These are phyloP conservation scores for Podila horticola DNA, from an alignment of 192 early-diverging fungal genomes.

Conservation along the genomic window DNA sequence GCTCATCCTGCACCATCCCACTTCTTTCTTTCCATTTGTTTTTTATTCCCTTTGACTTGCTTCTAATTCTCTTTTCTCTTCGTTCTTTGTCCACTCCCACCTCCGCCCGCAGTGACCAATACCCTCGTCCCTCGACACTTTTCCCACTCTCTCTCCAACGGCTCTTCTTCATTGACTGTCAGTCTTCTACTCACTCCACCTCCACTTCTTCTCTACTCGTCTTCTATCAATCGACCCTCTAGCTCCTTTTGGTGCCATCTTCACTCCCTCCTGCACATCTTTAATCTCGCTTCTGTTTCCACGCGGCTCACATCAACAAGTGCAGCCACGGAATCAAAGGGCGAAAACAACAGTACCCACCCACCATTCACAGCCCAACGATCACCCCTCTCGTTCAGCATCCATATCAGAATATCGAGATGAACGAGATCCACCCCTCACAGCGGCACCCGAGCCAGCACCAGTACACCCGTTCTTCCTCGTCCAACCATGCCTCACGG, in stretches of 20 bases:
- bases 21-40: neutral
- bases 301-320: too few relatives aligned
- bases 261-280: neutral
- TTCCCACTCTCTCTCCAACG: neutral
- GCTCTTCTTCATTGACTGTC: too few relatives aligned
- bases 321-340: too few relatives aligned
- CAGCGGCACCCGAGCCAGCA: slow-evolving; percentile 11
- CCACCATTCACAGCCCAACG: slow-evolving; percentile 30
- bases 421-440: slow-evolving; percentile 21
- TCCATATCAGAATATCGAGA: slow-evolving; percentile 14
- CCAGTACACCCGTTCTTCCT: neutral
- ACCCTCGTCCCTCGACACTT: neutral
- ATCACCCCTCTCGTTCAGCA: slow-evolving; percentile 24
- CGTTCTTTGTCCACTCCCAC: neutral
- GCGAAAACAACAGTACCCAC: too few relatives aligned
- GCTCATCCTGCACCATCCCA: too few relatives aligned
- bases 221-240: neutral
- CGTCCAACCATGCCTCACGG: neutral
- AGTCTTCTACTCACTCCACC: neutral
- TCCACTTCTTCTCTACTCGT: neutral
- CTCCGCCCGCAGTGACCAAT: neutral
- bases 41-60: neutral
- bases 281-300: too few relatives aligned
- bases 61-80: neutral
- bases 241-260: neutral